Percentiles rank a stretch among this genome's conserved stretches.
These are phyloP conservation scores for Aureobasidium lini DNA, from an alignment of 2,329 filamentous ascomycete genomes.

Conservation along the genomic window DNA sequence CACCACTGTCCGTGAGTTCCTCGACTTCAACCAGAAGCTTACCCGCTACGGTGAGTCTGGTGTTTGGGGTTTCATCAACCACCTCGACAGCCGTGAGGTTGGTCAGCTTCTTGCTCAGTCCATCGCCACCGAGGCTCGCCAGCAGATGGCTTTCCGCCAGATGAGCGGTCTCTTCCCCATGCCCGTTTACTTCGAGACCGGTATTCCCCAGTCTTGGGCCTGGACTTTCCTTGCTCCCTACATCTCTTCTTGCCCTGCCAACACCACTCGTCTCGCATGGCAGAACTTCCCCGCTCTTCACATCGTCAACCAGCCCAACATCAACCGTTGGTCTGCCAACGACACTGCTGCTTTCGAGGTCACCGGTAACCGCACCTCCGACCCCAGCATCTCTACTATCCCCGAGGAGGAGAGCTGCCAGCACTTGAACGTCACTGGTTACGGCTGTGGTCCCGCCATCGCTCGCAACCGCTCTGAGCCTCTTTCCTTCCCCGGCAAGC, in stretches of 20 bases:
- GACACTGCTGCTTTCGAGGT: conserved; percentile 57
- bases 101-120: conserved; percentile 67
- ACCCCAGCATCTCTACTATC: conserved; percentile 44
- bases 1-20: conserved; percentile 63
- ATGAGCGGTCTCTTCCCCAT: conserved; percentile 73
- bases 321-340: conserved; percentile 58
- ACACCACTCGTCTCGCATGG: conserved; percentile 70
- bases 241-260: conserved; percentile 66
- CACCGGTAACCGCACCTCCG: conserved; percentile 50
- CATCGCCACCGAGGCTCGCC: conserved; percentile 70
- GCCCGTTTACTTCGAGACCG: conserved; percentile 74
- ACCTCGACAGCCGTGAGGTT: conserved; percentile 68
- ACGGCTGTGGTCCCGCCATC: conserved; percentile 58
- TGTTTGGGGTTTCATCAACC: conserved; percentile 72
- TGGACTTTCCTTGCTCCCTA: conserved; percentile 78
- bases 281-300: conserved; percentile 72
- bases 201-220: conserved; percentile 75
- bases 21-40: conserved; percentile 82
- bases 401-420: conserved; percentile 47
- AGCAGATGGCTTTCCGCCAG: conserved; percentile 79
- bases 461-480: conserved; percentile 62
- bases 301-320: conserved; percentile 70
- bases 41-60: conserved; percentile 73
- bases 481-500: conserved; percentile 65
- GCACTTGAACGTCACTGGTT: conserved; percentile 46